Evolutionary conservation across 1,139 yeast genomes (phyloP), one percentile per base, ranked within the genome.

Genomic region (Protomyces macrosporus): DNA sequence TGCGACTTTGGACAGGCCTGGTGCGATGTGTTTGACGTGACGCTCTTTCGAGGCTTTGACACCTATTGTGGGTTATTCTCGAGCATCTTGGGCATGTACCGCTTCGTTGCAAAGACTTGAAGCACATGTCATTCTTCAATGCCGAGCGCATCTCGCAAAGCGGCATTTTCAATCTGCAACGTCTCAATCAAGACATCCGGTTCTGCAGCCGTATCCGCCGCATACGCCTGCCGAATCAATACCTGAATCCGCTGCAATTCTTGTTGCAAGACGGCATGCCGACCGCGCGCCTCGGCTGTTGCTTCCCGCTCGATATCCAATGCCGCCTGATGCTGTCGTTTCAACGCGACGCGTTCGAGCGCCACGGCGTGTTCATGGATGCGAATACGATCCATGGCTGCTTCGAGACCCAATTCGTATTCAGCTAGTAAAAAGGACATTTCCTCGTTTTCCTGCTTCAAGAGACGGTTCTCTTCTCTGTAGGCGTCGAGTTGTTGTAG

Each of bases 1-100:
- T 58, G 62, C 33, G 62, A 58, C 42, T 39, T 45, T 23, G 62
- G 62, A 33, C 62, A 58, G 33, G 62, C 62, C 6, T 51, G 55
- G 56, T 58, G 62, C 30, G 62, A 52, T 42, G 62, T 58, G 37
- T 58, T 58, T 58, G 62, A 58, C 10, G 56, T 58, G 34, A 45
- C 42, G 16, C 51, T 40, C 10, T 51, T 58, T 34, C 50, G 42
- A 40, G 62, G 62, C 14, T 52, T 58, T 42, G 53, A 51, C 45
- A 50, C 45, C 36, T 55, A 39, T 1, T 58, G 62, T 35, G 62
- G 56, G 16, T 40, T 51, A 32, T 16, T 52, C 6, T 51, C 56
- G 16, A 39, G 56, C 14, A 33, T 51, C 14, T 45, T 58, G 33
- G 62, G 62, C 42, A 32, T 58, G 42, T 58, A 58, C 32, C 51